Base-by-base conservation (phyloP, 1,284 basidiomycete species). In the Cystobasidium slooffiae region DNA sequence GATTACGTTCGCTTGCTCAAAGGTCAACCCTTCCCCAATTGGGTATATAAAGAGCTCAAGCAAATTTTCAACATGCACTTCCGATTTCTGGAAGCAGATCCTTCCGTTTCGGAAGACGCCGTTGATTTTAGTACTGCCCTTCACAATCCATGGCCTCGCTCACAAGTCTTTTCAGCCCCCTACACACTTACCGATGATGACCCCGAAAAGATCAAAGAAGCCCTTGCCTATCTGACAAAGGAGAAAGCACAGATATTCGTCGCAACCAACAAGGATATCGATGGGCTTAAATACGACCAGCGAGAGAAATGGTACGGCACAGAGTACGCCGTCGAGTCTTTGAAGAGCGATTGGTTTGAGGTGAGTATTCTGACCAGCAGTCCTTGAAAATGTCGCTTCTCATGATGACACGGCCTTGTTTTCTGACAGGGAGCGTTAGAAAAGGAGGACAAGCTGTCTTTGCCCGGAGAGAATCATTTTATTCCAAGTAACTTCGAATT, bases 1-100 rank as follows among this genome's bases (percentile, higher is more conserved):
- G 91, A 93, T 80, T 99, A 97, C 84, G 86, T 98, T 75, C 86
- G 89, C 9, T 86, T 99, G 10, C 86, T 99, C n/a, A 87, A 87
- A 18, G 24, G 41, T 22, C 88, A 89, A 6, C 84, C 87, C 9
- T 87, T 96, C 53, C 87, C 90, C 12, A 80, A 86, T 49, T 91
- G 88, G 85, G 87, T 90, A 72, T 93, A 93, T 81, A 84, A 88
- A 47, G 96, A 99, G 83, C 86, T 90, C 67, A 87, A 88, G 63
- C 86, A 87, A 53, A 86, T 99, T 49, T 88, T 89, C 43, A 84
- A 87, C 24, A 91, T 90, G 31, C 87, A 87, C 31, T 99, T 97
- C 86, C 87, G 89, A 51, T 99, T 95, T 82, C 87, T 89, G 68
- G 95, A 98, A 83, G 94, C 96, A 83, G 85, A 68, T 0, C 67